Evolutionary conservation across 371 early-diverging fungal species (phyloP), one percentile per base, ranked within the genome.

Genomic region (Nematocida sp.): DNA sequence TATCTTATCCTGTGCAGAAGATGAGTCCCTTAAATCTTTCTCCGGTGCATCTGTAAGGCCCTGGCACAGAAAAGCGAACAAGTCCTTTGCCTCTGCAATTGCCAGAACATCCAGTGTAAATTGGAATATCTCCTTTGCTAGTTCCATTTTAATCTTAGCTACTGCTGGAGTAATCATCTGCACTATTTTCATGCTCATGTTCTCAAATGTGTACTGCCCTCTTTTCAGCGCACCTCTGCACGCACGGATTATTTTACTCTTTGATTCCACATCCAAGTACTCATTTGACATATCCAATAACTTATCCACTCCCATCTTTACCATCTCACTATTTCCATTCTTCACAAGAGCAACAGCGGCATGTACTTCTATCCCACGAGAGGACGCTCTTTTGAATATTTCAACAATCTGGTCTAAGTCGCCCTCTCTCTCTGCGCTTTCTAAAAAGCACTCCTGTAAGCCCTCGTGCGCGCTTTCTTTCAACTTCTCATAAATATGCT

Each of bases 311-410:
- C 74, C 83, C 20, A 73, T 50, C 50, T 83, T 58, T n/a, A 67
- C 56, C 18, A 72, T 54, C 33, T 69, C 73, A 18, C 15, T 13
- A 50, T 64, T 20, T 46, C 47, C 52, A 44, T 66, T 50, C 33
- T n/a, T 66, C 33, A 81, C 69, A 66, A 27, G 69, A 61, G 23
- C 57, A 20, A 58, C 73, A 39, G 62, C 83, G 66, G 23, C 61
- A 20, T 58, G n/a, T 4, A 82, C 75, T 76, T 25, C 61, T 44
- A 56, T 45, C 45, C 25, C 52, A 56, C 42, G 81, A 61, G 62
- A 82, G 27, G 18, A 84, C 20, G 54, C 72, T 18, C 44, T 72
- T 56, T 18, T 72, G 69, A 20, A 84, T 33, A 61, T 87, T 84
- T 42, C 66, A 52, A 23, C 33, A 23, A 76, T 72, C 33, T 55